Evolutionary conservation across 208 protist species (phyloP), one percentile per base, ranked within the genome.

Genomic region (Paratrypanosoma confusum): DNA sequence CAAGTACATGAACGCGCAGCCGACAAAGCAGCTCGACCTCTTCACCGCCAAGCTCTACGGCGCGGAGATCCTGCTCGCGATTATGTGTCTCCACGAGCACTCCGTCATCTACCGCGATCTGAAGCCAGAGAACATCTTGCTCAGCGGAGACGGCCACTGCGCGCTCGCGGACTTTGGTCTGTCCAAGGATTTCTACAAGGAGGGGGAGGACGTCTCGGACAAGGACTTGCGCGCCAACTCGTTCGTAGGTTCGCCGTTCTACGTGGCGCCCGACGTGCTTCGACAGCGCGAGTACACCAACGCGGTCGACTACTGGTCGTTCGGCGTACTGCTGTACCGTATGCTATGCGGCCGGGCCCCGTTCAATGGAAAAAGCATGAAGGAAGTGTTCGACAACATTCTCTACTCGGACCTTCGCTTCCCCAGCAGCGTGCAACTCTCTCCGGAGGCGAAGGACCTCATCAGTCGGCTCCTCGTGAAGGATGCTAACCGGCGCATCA

Each of bases 291-390:
- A 91, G 33, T 96, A 98, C 79, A 97, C 94, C 11, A 95, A 93
- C 49, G 84, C 90, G 4, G 90, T 98, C 5, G 97, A 99, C 63
- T 98, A 95, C 72, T 99, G 97, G 97, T 91, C 85, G 10, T 95
- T 97, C 64, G 97, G 97, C 33, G 95, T 97, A 41, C 51, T 98
- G 7, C 65, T 97, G n/a, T 98, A 97, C 71, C 92, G 95, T 56
- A 97, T 97, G 91, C 57, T 97, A 17, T 84, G 89, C 50, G 95
- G 92, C 24, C 80, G 90, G 34, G 74, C 90, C 27, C 94, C 95
- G 13, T 97, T 97, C 62, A 96, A 69, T 42, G 77, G 88, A 28
- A 85, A 86, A 42, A 95, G 78, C 50, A 91, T 91, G 74, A 83
- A 86, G 47, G 84, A 90, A 50, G 83, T 95, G 13, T 95, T 94